phyloP scores from a whole-genome alignment of 345 rosid genomes.

The Clausena lansium region DNA sequence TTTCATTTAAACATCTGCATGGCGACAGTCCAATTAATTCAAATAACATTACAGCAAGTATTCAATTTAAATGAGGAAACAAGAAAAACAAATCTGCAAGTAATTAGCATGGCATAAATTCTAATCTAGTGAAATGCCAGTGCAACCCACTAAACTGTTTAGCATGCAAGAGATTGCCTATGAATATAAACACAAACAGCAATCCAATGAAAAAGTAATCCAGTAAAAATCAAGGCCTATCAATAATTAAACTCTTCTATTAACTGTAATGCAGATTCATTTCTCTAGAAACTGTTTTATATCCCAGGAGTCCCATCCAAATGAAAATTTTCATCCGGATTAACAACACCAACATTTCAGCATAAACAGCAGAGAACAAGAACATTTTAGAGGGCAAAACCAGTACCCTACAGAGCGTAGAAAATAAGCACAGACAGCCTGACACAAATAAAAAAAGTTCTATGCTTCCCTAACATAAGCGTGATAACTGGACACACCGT shows the following conservation, averaged over 20 bases:
- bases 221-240: neutral
- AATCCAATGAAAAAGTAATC: neutral
- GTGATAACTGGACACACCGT: neutral
- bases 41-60: neutral
- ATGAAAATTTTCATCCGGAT: neutral
- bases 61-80: neutral
- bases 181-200: constrained; percentile 1
- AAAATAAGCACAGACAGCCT: neutral
- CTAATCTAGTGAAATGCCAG: neutral
- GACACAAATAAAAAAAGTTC: neutral
- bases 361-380: neutral
- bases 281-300: neutral
- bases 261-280: neutral
- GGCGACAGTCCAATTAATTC: constrained; percentile 11
- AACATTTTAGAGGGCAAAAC: neutral
- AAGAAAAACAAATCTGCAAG: neutral
- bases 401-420: neutral
- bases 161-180: neutral
- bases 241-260: neutral
- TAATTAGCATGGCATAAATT: neutral
- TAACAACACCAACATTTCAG: neutral
- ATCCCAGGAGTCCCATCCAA: neutral
- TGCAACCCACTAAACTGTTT: neutral
- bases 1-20: constrained; percentile 41
- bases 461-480: neutral